Evolutionary conservation across 176 grass and related monocot genomes (phyloP).

Genomic region (Areca catechu): DNA sequence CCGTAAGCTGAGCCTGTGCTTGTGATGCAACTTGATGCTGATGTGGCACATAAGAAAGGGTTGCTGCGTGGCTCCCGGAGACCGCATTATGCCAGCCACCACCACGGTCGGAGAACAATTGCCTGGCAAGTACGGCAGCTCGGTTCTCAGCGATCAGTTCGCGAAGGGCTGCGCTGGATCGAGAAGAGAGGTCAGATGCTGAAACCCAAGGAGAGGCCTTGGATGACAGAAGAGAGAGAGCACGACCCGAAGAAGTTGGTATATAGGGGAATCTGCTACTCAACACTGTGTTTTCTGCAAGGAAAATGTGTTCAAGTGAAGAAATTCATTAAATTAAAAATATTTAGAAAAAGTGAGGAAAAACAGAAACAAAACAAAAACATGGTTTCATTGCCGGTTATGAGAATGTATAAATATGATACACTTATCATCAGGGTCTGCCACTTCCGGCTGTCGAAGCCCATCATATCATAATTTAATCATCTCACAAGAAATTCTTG

Average conservation of each 20-base stretch:
- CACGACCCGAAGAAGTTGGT: constrained; percentile 11
- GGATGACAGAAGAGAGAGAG: constrained; percentile 36
- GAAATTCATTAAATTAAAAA: too few relatives aligned
- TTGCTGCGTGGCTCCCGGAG: background rate
- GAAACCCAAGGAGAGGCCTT: constrained; percentile 21
- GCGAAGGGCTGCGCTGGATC: background rate
- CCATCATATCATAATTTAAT: too few relatives aligned
- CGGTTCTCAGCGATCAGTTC: constrained; percentile 45
- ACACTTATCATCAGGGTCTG: too few relatives aligned
- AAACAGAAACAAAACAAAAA: too few relatives aligned
- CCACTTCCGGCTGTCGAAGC: too few relatives aligned
- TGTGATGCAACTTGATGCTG: constrained; percentile 4
- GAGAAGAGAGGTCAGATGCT: constrained; percentile 21
- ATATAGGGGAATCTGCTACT: constrained; percentile 6
- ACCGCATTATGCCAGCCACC: constrained; percentile 1
- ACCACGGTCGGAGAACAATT: constrained; percentile 36
- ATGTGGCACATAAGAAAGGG: constrained; percentile 1
- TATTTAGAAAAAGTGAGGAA: too few relatives aligned
- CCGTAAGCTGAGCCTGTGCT: background rate
- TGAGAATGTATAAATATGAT: too few relatives aligned
- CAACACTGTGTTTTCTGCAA: background rate
- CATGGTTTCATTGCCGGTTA: too few relatives aligned
- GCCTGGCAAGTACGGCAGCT: constrained; percentile 43
- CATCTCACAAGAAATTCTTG: too few relatives aligned
- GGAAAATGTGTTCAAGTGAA: too few relatives aligned